Conservation (phyloP, 2,329 filamentous ascomycete genomes). For the Pseudogymnoascus sp. region DNA sequence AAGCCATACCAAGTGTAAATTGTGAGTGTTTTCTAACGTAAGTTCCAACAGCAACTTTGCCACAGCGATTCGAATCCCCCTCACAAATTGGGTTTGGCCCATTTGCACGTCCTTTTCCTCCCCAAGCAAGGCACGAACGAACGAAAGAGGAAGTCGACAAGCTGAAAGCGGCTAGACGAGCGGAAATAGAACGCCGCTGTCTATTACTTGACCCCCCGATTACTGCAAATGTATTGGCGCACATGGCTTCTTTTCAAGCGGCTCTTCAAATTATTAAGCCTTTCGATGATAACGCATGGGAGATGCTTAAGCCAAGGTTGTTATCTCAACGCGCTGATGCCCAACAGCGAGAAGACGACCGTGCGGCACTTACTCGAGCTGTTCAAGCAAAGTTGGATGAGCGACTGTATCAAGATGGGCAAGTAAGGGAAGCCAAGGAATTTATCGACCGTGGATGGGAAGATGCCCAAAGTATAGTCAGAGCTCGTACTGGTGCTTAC, state of each 20-base stretch:
- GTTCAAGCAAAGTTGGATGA: constrained; percentile 33
- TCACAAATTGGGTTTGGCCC: constrained; percentile 23
- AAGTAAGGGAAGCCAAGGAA: constrained; percentile 47
- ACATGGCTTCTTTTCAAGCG: constrained; percentile 68
- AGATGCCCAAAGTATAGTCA: constrained; percentile 59
- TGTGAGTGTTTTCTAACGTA: constrained; percentile 1
- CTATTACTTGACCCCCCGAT: constrained; percentile 60
- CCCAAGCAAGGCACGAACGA: constrained; percentile 37
- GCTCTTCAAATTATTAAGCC: constrained; percentile 63
- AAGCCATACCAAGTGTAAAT: neutral
- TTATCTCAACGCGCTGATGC: constrained; percentile 58
- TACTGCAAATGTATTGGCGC: constrained; percentile 51
- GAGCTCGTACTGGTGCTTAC: constrained; percentile 56
- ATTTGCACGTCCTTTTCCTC: constrained; percentile 19
- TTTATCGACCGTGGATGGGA: constrained; percentile 64
- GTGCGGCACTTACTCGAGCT: constrained; percentile 26
- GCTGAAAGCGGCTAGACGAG: constrained; percentile 55
- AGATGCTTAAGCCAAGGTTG: constrained; percentile 59
- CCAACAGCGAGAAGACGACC: constrained; percentile 48
- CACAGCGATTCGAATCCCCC: constrained; percentile 26
- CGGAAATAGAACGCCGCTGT: constrained; percentile 67
- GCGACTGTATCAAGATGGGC: constrained; percentile 21
- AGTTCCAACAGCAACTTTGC: constrained; percentile 5
- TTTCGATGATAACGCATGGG: constrained; percentile 64
- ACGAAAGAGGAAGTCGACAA: constrained; percentile 57